These are phyloP conservation scores for Dendrobium nobile DNA, from an alignment of 106 monocot genomes.

Conservation along the genomic window DNA sequence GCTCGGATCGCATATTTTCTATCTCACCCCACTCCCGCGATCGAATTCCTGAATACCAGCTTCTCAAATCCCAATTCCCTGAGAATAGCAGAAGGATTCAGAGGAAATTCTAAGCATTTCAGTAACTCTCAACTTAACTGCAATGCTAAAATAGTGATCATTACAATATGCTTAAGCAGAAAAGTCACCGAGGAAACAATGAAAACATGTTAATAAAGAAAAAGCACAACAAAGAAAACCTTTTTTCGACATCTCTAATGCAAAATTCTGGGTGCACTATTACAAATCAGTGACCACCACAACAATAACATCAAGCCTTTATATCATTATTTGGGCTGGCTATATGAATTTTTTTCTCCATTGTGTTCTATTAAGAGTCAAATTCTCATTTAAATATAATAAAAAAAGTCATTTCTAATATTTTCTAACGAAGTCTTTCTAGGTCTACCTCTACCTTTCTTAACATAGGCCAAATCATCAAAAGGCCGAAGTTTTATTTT, in stretches of 20 bases:
- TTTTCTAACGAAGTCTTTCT: too few species aligned
- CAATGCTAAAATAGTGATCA: background rate
- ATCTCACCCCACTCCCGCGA: conserved; percentile 12
- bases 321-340: too few species aligned
- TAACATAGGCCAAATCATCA: too few species aligned
- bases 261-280: background rate
- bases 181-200: background rate
- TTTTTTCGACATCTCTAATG: background rate
- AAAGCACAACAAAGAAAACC: background rate
- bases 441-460: too few species aligned
- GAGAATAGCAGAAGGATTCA: background rate
- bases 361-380: too few species aligned
- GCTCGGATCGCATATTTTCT: conserved; percentile 68
- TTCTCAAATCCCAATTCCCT: conserved; percentile 77
- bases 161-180: background rate
- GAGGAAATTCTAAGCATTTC: background rate
- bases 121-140: background rate
- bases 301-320: too few species aligned
- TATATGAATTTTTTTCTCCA: too few species aligned
- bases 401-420: too few species aligned
- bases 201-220: background rate
- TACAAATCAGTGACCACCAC: too few species aligned
- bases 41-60: conserved; percentile 51
- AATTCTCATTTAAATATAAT: too few species aligned
- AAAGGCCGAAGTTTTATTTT: too few species aligned